Base-by-base conservation (phyloP, 306 rosid genomes). In the Glycyrrhiza uralensis region DNA sequence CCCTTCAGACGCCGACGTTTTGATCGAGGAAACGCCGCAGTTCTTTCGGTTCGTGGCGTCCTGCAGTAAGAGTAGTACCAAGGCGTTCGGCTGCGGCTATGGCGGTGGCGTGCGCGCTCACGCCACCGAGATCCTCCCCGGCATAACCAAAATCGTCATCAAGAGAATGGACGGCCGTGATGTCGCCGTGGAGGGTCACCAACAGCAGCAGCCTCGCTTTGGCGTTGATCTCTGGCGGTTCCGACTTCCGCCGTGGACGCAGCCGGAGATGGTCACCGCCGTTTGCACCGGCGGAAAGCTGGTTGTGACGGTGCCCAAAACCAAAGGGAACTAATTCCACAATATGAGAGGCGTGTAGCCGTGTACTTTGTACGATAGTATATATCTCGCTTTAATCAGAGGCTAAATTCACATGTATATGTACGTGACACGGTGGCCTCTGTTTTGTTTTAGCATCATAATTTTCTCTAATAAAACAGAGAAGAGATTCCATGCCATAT, bases 271-370 rank as follows among this genome's bases (percentile, higher is more conserved):
- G 83, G 82, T 85, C 2, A 71, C 57, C 22, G 87, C 92, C 1
- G 75, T 64, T 3, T 84, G 73, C 44, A 30, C 30, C 32, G 85
- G 82, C 1, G 84, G 80, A 9, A 79, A 84, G 63, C 64, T 87
- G 60, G 79, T 82, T 15, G 89, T 87, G 41, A 87, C 82, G n/a
- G 89, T 87, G 57, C 92, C 92, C 0, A 87, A 84, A 45, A 63
- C 44, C 42, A 41, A 70, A 33, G 74, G 28, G 55, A 75, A 78
- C 46, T 78, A 63, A 78, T 50, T 47, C 36, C 6, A 2, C n/a
- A 51, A 66, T 9, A 42, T 29, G 2, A 51, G 50, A 47, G 17
- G 47, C 41, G 32, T 45, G 51, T 28, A 58, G 39, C 56, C 30
- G 52, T 57, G 66, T 35, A 13, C 28, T 24, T 46, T 44, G 56